These are phyloP conservation scores for Eucalyptus lansdowneana DNA, from an alignment of 345 rosid species.

Conservation along the genomic window DNA sequence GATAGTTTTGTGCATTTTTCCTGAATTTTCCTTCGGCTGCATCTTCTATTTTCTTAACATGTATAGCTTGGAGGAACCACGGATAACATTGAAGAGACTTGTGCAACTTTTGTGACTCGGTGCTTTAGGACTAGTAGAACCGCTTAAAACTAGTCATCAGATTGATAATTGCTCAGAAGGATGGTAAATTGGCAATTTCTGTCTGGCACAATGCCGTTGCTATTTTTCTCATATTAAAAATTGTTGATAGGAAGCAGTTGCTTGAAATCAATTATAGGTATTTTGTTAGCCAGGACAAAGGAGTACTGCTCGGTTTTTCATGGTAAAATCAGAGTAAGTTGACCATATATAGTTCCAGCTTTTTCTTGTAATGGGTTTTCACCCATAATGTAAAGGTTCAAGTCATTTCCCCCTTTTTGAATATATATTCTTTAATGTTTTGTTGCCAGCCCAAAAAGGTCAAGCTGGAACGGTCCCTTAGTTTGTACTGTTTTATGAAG, in stretches of 20 bases:
- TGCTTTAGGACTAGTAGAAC: constrained; percentile 46
- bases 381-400: background rate
- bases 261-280: constrained; percentile 33
- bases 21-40: background rate
- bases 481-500: background rate
- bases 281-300: constrained; percentile 63
- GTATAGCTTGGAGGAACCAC: constrained; percentile 80
- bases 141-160: constrained; percentile 79
- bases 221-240: background rate
- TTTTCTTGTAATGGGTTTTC: background rate
- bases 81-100: constrained; percentile 87
- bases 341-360: background rate
- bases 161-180: constrained; percentile 98
- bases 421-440: background rate
- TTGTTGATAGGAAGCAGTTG: background rate
- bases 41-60: background rate
- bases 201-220: background rate
- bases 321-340: constrained; percentile 56
- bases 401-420: background rate
- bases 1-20: background rate
- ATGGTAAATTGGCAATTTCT: constrained; percentile 31
- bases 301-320: constrained; percentile 81
- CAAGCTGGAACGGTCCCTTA: constrained; percentile 4
- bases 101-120: constrained; percentile 78
- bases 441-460: constrained; percentile 50